Base-by-base conservation (phyloP, 2,329 filamentous ascomycete genomes). In the Nothophoma quercina region DNA sequence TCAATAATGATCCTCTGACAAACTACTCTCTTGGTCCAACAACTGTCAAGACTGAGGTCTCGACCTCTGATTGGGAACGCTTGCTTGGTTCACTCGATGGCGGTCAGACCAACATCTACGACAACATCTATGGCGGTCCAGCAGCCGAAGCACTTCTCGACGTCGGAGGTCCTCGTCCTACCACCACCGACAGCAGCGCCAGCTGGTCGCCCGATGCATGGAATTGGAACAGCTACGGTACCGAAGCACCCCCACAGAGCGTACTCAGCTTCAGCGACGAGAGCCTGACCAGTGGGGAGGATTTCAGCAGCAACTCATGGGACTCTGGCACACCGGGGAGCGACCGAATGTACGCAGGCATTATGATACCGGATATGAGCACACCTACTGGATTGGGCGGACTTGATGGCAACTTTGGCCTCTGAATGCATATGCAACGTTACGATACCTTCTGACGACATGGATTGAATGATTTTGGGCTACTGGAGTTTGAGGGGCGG, bases 91-190 rank as follows among this genome's bases (percentile, higher is more conserved):
- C 88, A 18, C 86, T 96, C 71, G 91, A 96, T 63, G 87, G 87
- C 28, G 90, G 90, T 0, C 83, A 88, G 59, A 85, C 87, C 46
- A 96, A 93, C 67, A 88, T 96, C n/a, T 95, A 91, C 72, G 88
- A 91, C 67, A 88, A 87, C 32, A 91, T 91, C 48, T 92, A 92
- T 62, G 89, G 89, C 29, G 88, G 88, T 0, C 81, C 83, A 8
- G 80, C 79, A 7, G 73, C 71, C 0, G 73, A 75, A 32, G 71
- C 71, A 5, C 69, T 75, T 9, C 55, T 73, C 25, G 72, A 74
- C 34, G 65, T 67, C 21, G 53, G n/a, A n/a, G n/a, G 66, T 6
- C 68, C 68, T 1, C 51, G 69, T 3, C 65, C 71, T 7, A 66
- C 69, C 7, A 61, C 59, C 5, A 59, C 67, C 1, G 71, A 74